Evolutionary conservation across 2,329 filamentous ascomycete genomes (phyloP), one percentile per base, ranked within the genome.

Genomic region (Chaetothyriales sp.): DNA sequence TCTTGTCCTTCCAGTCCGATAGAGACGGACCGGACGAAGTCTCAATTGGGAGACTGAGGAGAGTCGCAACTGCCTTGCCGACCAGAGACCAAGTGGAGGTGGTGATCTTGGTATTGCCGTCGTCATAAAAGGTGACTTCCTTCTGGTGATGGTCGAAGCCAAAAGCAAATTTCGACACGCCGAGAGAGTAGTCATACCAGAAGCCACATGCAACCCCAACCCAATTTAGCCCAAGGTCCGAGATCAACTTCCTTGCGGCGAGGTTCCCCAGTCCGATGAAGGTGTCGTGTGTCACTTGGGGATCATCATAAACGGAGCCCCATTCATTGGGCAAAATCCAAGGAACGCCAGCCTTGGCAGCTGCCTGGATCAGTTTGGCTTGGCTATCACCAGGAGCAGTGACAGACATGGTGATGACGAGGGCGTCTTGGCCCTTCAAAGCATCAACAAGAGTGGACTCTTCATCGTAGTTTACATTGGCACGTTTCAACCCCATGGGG

Each of bases 51-150:
- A 81, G 64, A 19, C 63, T 74, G 1, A 81, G 62, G 0, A 81
- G 65, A 18, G 60, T 65, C 1, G 77, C 77, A 10, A 81, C 69
- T 0, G 77, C 78, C 57, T 70, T 62, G 56, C 73, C 73, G 59
- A 73, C 67, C 65, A 84, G 81, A 5, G 67, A 58, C 72, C 77
- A 80, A 0, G 83, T 85, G 10, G 75, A 77, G 0, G 69, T 75
- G 55, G 75, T 78, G 59, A 83, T 76, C 50, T 66, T 72, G 1
- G 70, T 73, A 18, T 70, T 72, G 0, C 82, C 82, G 25, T 78
- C 76, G 54, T 80, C 78, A 52, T 70, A 77, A n/a, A 77, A 61
- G 0, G 69, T 73, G 9, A 72, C 61, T 5, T 61, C 63, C 0
- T 64, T 64, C 43, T 71, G 67, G 6, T 64, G 57, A 45, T 79